A percentile compares a stretch with the other conserved stretches of the same genome.
Evolutionary conservation across 2,329 filamentous ascomycete genomes (phyloP).

Genomic region (Colletotrichum destructivum): DNA sequence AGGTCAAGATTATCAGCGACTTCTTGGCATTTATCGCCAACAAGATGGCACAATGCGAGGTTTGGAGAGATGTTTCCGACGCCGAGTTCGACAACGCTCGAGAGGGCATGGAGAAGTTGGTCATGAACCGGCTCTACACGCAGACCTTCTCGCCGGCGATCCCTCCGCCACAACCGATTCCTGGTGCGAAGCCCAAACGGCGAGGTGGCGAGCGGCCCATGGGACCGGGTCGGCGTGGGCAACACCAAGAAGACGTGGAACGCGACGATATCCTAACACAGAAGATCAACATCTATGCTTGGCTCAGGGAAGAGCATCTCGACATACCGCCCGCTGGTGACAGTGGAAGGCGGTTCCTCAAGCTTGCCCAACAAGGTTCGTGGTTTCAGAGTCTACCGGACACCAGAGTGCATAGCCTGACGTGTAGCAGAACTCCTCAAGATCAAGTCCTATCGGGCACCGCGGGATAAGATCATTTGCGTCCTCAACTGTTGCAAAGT

Average conservation of each 20-base stretch:
- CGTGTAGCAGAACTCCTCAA: constrained; percentile 84
- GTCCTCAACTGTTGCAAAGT: constrained; percentile 99
- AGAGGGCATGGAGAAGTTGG: constrained; percentile 99
- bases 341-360: constrained; percentile 89
- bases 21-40: constrained; percentile 97
- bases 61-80: constrained; percentile 96
- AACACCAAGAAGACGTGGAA: constrained; percentile 98
- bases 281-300: constrained; percentile 97
- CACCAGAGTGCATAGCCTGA: constrained; percentile 47
- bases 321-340: constrained; percentile 90
- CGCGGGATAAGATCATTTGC: constrained; percentile 97
- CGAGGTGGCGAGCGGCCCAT: constrained; percentile 78
- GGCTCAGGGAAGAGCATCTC: constrained; percentile 93
- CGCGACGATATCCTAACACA: constrained; percentile 95
- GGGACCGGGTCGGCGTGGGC: constrained; percentile 88
- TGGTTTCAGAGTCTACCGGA: not conserved
- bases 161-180: constrained; percentile 81
- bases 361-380: constrained; percentile 87
- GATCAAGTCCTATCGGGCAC: constrained; percentile 97
- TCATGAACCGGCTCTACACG: constrained; percentile 96
- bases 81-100: constrained; percentile 98
- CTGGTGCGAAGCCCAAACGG: constrained; percentile 77
- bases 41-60: constrained; percentile 97
- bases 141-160: constrained; percentile 98
- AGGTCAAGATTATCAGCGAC: constrained; percentile 98